These are phyloP conservation scores for Colletotrichum scovillei DNA, from an alignment of 2,329 filamentous ascomycete species.

Conservation along the genomic window DNA sequence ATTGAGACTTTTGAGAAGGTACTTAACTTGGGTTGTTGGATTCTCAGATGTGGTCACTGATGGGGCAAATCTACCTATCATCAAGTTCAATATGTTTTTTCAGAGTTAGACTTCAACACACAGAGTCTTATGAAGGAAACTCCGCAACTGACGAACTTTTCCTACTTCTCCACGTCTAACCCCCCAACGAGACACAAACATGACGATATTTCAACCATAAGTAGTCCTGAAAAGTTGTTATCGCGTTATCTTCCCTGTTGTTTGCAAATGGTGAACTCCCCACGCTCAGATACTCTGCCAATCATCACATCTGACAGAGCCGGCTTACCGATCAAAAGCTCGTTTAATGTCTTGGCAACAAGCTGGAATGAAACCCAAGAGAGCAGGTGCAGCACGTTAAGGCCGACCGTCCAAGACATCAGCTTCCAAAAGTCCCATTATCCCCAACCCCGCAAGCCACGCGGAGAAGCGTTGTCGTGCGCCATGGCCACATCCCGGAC, in stretches of 20 bases:
- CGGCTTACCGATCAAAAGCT: background rate
- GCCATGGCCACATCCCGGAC: background rate
- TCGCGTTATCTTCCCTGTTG: background rate
- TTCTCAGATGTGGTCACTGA: no score
- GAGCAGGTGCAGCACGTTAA: background rate
- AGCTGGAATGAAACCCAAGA: background rate
- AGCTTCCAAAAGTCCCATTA: background rate
- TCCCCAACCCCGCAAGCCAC: background rate
- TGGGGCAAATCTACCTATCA: no score
- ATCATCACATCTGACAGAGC: background rate
- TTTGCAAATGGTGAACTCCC: background rate
- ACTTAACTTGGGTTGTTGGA: background rate
- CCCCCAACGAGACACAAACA: background rate
- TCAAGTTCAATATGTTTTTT: no score
- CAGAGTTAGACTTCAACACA: no score
- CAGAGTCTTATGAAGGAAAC: no score
- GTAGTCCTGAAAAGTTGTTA: background rate
- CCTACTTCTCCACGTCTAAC: background rate
- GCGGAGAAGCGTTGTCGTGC: background rate
- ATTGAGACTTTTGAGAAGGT: background rate
- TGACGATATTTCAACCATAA: background rate
- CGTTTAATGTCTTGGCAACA: constrained; percentile 5
- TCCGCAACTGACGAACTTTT: background rate
- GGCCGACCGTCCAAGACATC: background rate
- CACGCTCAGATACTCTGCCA: background rate